Conservation (phyloP, 148 eudicot genomes). For the Dianthus caryophyllus region DNA sequence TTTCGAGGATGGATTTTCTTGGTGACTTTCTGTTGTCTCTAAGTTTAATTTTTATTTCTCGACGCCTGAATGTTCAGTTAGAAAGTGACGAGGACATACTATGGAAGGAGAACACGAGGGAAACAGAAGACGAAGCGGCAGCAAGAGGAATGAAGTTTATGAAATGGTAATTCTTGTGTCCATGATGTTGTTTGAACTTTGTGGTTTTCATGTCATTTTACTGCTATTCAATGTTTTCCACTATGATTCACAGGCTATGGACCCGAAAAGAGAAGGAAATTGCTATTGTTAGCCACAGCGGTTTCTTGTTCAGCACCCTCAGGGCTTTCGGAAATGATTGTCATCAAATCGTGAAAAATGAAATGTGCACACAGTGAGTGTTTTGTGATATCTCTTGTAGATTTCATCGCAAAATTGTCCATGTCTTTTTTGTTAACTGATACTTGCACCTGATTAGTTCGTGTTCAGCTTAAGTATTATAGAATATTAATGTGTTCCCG, state of each 20-base stretch:
- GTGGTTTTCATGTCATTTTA: not conserved
- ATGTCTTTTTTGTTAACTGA: not conserved
- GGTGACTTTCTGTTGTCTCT: not conserved
- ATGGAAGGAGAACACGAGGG: conserved; percentile 67
- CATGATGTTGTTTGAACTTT: not conserved
- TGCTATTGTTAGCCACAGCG: conserved; percentile 79
- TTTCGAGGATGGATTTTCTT: not conserved
- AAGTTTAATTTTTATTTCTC: not conserved
- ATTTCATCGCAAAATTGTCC: not conserved
- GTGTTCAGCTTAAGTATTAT: not conserved
- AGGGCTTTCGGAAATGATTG: conserved; percentile 68
- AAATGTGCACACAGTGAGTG: conserved; percentile 61
- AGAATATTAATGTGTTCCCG: not conserved
- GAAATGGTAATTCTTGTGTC: conserved; percentile 53
- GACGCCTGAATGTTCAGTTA: conserved; percentile 39
- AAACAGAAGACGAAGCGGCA: conserved; percentile 54
- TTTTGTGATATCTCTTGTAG: not conserved
- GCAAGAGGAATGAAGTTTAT: conserved; percentile 72
- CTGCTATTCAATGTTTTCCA: not conserved
- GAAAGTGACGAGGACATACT: conserved; percentile 66
- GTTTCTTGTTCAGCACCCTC: conserved; percentile 56
- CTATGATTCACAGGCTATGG: conserved; percentile 58
- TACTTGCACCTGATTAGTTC: not conserved
- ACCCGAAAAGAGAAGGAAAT: conserved; percentile 83
- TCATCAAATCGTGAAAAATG: conserved; percentile 56